phyloP scores from a whole-genome alignment of 352 stramenopile species.

The Globisporangium lucens region DNA sequence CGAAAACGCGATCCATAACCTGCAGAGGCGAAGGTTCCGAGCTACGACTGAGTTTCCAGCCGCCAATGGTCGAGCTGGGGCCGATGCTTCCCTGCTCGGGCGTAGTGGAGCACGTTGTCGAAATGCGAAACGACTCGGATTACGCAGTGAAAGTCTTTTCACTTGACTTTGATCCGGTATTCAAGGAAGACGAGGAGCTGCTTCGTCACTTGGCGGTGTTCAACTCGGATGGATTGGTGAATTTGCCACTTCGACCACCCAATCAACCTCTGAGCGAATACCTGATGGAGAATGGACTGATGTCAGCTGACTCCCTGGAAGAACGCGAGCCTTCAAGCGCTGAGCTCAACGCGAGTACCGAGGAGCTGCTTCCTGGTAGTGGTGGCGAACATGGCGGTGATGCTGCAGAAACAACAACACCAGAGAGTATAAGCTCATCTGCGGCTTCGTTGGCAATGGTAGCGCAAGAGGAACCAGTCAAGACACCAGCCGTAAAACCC shows the following conservation, averaged over 20 bases:
- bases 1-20: conserved; percentile 72
- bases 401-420: not conserved
- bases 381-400: not conserved
- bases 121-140: conserved; percentile 87
- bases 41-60: conserved; percentile 77
- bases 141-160: conserved; percentile 91
- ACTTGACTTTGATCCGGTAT: conserved; percentile 84
- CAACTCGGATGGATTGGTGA: conserved; percentile 56
- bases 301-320: conserved; percentile 14
- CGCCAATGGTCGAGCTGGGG: conserved; percentile 78
- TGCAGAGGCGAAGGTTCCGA: conserved; percentile 80
- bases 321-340: not conserved
- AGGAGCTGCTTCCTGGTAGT: not conserved
- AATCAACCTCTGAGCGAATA: conserved; percentile 63
- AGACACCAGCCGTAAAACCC: not conserved
- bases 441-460: not conserved
- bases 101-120: conserved; percentile 45
- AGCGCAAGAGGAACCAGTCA: not conserved
- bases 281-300: conserved; percentile 40
- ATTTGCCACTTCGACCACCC: conserved; percentile 68
- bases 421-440: conserved; percentile 1
- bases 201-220: conserved; percentile 61
- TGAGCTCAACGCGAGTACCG: not conserved
- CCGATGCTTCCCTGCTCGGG: conserved; percentile 81
- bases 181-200: conserved; percentile 85